These are phyloP conservation scores for Penicillium hesseltinei DNA, from an alignment of 2,329 filamentous ascomycete genomes.

Conservation along the genomic window DNA sequence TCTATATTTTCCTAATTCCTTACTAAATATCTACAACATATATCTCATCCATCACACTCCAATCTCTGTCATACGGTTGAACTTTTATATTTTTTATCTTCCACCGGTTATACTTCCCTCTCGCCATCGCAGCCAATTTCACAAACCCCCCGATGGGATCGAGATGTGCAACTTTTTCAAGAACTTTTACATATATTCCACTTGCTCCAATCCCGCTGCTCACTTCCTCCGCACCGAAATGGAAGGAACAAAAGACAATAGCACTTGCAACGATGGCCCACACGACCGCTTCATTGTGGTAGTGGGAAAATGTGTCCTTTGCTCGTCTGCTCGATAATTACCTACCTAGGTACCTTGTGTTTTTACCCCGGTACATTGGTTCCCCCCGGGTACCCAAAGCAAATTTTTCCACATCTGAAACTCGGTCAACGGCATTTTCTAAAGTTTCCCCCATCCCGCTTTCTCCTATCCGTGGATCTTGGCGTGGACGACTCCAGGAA, in stretches of 20 bases:
- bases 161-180: conserved; percentile 64
- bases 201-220: conserved; percentile 64
- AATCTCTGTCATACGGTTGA: neutral
- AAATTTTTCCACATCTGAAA: neutral
- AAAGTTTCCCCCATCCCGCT: conserved; percentile 3
- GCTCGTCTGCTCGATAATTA: conserved; percentile 28
- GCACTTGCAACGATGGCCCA: conserved; percentile 59
- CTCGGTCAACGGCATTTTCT: neutral
- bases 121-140: neutral
- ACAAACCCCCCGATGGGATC: conserved; percentile 15
- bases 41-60: neutral
- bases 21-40: neutral
- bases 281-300: conserved; percentile 73
- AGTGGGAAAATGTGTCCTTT: conserved; percentile 61
- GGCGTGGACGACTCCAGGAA: conserved; percentile 9
- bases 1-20: neutral
- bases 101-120: neutral
- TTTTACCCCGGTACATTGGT: neutral
- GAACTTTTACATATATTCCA: conserved; percentile 74
- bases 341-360: too few relatives aligned
- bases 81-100: neutral
- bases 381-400: neutral
- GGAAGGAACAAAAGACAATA: conserved; percentile 61
- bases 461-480: conserved; percentile 2
- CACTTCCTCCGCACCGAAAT: conserved; percentile 70